Evolutionary conservation across 1,284 basidiomycete genomes (phyloP).

Genomic region (Cryptococcus depauperatus): DNA sequence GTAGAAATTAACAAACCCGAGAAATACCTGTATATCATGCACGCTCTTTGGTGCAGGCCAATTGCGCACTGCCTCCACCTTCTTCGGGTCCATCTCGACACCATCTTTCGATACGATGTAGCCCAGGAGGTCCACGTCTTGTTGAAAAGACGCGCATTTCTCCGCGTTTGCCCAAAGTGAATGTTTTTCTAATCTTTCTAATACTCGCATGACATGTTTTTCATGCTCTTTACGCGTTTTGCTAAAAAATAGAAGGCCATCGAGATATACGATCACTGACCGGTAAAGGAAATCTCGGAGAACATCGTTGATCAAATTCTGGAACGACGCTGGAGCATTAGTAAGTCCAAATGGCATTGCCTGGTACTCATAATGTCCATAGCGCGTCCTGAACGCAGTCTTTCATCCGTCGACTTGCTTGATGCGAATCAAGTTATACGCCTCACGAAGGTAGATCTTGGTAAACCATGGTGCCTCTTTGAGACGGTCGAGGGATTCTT

Average conservation of each 20-base stretch:
- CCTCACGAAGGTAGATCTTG: no score
- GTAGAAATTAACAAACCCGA: neutral
- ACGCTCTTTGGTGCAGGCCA: neutral
- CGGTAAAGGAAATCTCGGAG: conserved; percentile 29
- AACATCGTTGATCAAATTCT: conserved; percentile 36
- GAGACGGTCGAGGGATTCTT: no score
- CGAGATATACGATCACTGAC: conserved; percentile 34
- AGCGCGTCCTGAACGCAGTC: no score
- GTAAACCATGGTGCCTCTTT: no score
- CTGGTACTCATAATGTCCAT: no score
- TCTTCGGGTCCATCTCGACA: conserved; percentile 3
- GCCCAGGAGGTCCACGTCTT: conserved; percentile 2
- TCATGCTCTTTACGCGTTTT: conserved; percentile 43
- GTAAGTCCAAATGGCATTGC: no score
- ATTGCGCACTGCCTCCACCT: conserved; percentile 2
- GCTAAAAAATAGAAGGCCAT: conserved; percentile 45
- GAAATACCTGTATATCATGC: neutral
- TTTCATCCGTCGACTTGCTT: no score
- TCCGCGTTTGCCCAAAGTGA: conserved; percentile 41
- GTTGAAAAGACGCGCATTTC: conserved; percentile 45
- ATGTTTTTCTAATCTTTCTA: conserved; percentile 38
- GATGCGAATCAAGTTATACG: no score
- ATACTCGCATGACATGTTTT: conserved; percentile 33
- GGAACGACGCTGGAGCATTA: conserved; percentile 45
- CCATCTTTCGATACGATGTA: neutral